phyloP scores from a whole-genome alignment of 2,329 filamentous ascomycete species.

The Tolypocladium endophyticum region DNA sequence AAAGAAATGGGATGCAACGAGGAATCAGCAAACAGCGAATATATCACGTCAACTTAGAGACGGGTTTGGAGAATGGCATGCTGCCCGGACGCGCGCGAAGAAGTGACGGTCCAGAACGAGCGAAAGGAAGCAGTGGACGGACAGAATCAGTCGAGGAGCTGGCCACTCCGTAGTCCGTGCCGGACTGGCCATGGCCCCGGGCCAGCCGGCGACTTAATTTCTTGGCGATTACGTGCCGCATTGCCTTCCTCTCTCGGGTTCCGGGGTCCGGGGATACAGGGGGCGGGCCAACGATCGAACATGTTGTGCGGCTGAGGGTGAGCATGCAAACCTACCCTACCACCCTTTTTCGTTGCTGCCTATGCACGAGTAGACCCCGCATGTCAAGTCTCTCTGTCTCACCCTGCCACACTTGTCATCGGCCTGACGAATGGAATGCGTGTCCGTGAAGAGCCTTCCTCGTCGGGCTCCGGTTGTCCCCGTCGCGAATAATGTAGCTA shows the following conservation, averaged over 20 bases:
- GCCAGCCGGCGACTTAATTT: not conserved
- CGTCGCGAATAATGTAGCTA: not conserved
- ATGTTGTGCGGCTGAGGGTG: not conserved
- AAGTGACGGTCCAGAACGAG: not conserved
- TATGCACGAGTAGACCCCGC: not conserved
- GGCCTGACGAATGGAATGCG: not conserved
- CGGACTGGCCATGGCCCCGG: not conserved
- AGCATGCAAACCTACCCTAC: not conserved
- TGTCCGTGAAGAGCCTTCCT: not conserved
- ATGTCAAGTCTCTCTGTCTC: not conserved
- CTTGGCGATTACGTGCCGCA: not conserved
- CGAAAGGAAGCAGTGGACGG: not conserved
- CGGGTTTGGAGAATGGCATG: not conserved
- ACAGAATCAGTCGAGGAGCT: not conserved
- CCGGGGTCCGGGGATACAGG: not conserved
- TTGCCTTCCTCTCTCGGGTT: not conserved
- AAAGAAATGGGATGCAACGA: not conserved
- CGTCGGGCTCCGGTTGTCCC: not conserved
- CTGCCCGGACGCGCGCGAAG: not conserved
- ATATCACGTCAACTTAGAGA: not conserved
- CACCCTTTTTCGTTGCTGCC: no score
- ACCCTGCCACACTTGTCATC: not conserved
- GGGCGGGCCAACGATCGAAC: not conserved
- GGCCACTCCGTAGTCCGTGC: not conserved
- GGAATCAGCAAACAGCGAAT: not conserved